A percentile compares a stretch with the other conserved stretches of the same genome.
These are phyloP conservation scores for Thalassiosira hispida DNA, from an alignment of 352 stramenopile species.

Conservation along the genomic window DNA sequence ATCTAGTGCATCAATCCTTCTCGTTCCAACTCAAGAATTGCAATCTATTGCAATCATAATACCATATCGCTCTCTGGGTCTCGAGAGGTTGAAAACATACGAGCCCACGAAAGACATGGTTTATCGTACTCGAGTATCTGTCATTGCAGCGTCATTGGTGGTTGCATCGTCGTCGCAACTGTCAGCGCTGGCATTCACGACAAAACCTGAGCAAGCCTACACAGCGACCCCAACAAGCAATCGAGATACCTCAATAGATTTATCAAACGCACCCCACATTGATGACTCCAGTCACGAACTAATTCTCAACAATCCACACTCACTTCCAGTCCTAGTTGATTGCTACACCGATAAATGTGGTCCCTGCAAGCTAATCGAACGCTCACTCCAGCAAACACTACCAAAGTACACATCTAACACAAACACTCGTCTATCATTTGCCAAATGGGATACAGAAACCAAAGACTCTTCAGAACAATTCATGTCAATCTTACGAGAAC, in stretches of 20 bases:
- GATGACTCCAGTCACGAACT: slow-evolving; percentile 15
- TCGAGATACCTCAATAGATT: background rate
- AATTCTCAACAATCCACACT: slow-evolving; percentile 19
- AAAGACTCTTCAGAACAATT: slow-evolving; percentile 12
- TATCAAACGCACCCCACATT: background rate
- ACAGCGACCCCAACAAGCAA: background rate
- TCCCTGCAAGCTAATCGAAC: slow-evolving; percentile 43
- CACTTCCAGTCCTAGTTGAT: slow-evolving; percentile 28
- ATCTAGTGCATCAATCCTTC: no score
- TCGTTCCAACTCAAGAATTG: no score
- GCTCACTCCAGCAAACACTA: slow-evolving; percentile 4
- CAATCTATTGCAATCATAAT: no score
- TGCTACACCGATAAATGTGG: slow-evolving; percentile 29
- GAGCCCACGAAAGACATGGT: no score
- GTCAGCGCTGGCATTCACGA: background rate
- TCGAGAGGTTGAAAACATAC: no score
- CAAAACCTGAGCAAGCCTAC: no score
- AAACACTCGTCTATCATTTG: background rate
- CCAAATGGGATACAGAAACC: slow-evolving; percentile 30
- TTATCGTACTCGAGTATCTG: background rate
- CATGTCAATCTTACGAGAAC: slow-evolving; percentile 16
- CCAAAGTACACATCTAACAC: background rate
- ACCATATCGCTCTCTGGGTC: no score
- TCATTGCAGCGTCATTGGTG: background rate
- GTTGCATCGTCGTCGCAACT: background rate